Evolutionary conservation across 1,284 basidiomycete species (phyloP).

Genomic region (Xanthoconium separans): DNA sequence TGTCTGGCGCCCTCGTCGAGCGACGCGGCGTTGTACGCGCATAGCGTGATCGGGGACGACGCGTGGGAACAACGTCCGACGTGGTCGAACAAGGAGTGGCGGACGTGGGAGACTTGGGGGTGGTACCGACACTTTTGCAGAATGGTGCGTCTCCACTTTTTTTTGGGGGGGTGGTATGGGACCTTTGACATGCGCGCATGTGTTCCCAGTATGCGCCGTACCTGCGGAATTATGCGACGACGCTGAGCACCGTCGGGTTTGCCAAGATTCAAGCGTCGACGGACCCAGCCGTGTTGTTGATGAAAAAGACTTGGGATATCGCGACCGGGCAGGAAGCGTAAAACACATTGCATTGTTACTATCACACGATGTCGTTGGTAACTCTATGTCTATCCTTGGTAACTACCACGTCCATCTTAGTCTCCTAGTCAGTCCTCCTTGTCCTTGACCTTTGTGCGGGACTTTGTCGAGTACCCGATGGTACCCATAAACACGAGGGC

Average conservation of each 20-base stretch:
- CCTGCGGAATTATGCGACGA: slow-evolving; percentile 64
- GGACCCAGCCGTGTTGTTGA: slow-evolving; percentile 55
- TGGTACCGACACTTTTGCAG: slow-evolving; percentile 87
- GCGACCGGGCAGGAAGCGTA: slow-evolving; percentile 56
- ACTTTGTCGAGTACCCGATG: slow-evolving; percentile 61
- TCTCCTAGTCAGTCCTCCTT: slow-evolving; percentile 25
- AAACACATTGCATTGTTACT: neutral
- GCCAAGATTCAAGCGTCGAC: slow-evolving; percentile 53
- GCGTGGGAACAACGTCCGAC: slow-evolving; percentile 68
- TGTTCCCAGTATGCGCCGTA: slow-evolving; percentile 68
- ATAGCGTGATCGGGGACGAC: slow-evolving; percentile 53
- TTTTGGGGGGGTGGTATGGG: neutral
- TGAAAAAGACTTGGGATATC: slow-evolving; percentile 69
- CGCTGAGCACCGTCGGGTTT: slow-evolving; percentile 65
- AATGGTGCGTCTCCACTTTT: slow-evolving; percentile 46
- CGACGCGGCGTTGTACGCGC: slow-evolving; percentile 40
- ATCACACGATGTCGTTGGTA: slow-evolving; percentile 7
- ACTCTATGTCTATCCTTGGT: slow-evolving; percentile 22
- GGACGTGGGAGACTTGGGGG: slow-evolving; percentile 80
- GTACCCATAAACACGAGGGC: slow-evolving; percentile 72
- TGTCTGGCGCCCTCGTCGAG: slow-evolving; percentile 49
- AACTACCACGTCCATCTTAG: too few relatives aligned
- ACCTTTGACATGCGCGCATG: neutral
- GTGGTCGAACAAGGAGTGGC: slow-evolving; percentile 74
- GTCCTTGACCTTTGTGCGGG: slow-evolving; percentile 17